These are phyloP conservation scores for Begonia masoniana DNA, from an alignment of 306 rosid species.

Conservation along the genomic window DNA sequence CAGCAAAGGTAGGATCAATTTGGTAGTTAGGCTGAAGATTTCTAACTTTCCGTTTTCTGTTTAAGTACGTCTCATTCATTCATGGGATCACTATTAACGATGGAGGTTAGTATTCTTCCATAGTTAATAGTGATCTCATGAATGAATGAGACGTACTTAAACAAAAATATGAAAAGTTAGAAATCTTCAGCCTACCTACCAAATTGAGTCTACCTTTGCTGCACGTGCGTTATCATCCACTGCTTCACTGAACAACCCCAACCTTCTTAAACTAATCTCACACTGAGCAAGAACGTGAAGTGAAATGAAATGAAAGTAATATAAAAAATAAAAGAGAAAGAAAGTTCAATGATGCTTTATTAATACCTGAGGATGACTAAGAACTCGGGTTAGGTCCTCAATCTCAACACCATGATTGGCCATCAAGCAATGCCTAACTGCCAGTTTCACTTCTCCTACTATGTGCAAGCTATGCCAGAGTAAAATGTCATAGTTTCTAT, in stretches of 20 bases:
- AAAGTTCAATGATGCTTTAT: constrained; percentile 11
- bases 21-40: constrained; percentile 7
- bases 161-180: neutral
- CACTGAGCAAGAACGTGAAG: constrained; percentile 97
- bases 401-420: constrained; percentile 72
- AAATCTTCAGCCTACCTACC: constrained; percentile 5
- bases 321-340: neutral
- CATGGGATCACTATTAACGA: too few species aligned
- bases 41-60: neutral
- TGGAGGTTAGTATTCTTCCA: too few species aligned
- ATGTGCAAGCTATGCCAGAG: constrained; percentile 84
- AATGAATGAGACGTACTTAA: too few species aligned
- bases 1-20: constrained; percentile 62
- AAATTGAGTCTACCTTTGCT: constrained; percentile 54
- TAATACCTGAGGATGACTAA: constrained; percentile 88
- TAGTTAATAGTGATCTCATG: too few species aligned
- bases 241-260: constrained; percentile 82
- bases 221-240: constrained; percentile 95
- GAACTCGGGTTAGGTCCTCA: constrained; percentile 65
- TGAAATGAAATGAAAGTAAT: neutral
- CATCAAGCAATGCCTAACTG: constrained; percentile 82
- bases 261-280: constrained; percentile 64
- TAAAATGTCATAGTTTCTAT: constrained; percentile 89
- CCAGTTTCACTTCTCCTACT: constrained; percentile 92
- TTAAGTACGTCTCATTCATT: too few species aligned